Conservation (phyloP, 371 early-diverging fungal species). For the Nematocida minor region DNA sequence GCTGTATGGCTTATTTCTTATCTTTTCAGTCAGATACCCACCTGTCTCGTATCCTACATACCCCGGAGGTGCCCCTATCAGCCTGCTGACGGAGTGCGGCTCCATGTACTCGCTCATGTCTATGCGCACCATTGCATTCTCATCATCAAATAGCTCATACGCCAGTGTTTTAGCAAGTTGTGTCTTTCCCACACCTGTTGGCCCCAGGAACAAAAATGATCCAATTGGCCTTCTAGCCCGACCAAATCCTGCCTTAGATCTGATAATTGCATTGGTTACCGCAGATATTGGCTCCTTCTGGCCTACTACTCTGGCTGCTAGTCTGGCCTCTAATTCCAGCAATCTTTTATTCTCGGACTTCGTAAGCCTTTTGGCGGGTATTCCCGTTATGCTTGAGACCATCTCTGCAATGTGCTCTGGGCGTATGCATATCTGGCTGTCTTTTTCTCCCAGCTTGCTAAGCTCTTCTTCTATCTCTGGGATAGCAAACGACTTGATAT, state of each 20-base stretch:
- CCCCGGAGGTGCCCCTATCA: constrained; percentile 82
- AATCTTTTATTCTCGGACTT: constrained; percentile 75
- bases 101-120: constrained; percentile 87
- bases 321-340: constrained; percentile 71
- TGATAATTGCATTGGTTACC: constrained; percentile 73
- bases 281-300: constrained; percentile 74
- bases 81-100: constrained; percentile 72
- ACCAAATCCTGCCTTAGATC: constrained; percentile 75
- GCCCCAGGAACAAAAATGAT: constrained; percentile 80
- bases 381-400: constrained; percentile 76
- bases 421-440: constrained; percentile 73
- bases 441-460: constrained; percentile 68
- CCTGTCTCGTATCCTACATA: constrained; percentile 76
- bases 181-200: constrained; percentile 81
- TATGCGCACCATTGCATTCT: constrained; percentile 73
- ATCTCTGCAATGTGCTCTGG: constrained; percentile 76
- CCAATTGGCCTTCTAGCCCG: constrained; percentile 74
- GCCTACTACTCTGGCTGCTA: constrained; percentile 73
- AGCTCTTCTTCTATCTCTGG: constrained; percentile 70
- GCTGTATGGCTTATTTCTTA: constrained; percentile 76
- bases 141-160: constrained; percentile 75
- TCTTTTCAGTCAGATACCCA: constrained; percentile 78
- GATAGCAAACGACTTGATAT: constrained; percentile 71
- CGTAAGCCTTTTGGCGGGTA: constrained; percentile 73
- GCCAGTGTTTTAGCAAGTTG: constrained; percentile 81